Evolutionary conservation across 2,329 filamentous ascomycete species (phyloP), one percentile per base, ranked within the genome.

Genomic region (Chrysoporthe austroafricana): DNA sequence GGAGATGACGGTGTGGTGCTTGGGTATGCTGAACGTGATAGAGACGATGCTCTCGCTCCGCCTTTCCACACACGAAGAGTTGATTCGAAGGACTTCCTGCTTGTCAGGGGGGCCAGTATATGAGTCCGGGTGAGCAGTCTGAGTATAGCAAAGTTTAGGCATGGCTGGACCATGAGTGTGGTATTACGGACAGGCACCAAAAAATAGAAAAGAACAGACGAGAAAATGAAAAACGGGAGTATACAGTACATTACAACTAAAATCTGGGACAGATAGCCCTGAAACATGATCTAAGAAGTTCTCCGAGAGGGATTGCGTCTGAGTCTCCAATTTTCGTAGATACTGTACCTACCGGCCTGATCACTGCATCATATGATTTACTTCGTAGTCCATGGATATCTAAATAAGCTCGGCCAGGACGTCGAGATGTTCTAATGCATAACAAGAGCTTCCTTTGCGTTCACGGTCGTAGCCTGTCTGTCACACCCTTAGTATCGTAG

Each of bases 31-130:
- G 34, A 42, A 58, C 11, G 18, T 36, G 18, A 58, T 58, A 9
- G 34, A 58, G 36, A 58, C 34, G 1, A 58, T 58, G 56, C 34
- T 58, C 16, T 58, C 56, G 36, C 56, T 42, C n/a, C 56, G 56
- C 16, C 34, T 36, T 16, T 58, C 56, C 7, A 58, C 56, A 26
- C 56, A 58, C 9, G 56, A 58, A 42, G 34, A 58, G 9, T 13
- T 58, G 56, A n/a, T 39, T n/a, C 56, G 56, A 21, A 58, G 56
- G 18, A 58, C 56, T 21, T 39, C 56, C 36, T 58, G 56, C 36
- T 14, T 58, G 56, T 36, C 56, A 7, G 56, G 56, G 18, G 56
- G 56, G 18, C 56, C 56, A 54, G 26, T 34, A n/a, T 54, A 32
- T 54, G 50, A 54, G 50, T 32, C 50, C 14, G 50, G 50, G 4